These are phyloP conservation scores for Beta lomatogona DNA, from an alignment of 179 eudicot species.

Conservation along the genomic window DNA sequence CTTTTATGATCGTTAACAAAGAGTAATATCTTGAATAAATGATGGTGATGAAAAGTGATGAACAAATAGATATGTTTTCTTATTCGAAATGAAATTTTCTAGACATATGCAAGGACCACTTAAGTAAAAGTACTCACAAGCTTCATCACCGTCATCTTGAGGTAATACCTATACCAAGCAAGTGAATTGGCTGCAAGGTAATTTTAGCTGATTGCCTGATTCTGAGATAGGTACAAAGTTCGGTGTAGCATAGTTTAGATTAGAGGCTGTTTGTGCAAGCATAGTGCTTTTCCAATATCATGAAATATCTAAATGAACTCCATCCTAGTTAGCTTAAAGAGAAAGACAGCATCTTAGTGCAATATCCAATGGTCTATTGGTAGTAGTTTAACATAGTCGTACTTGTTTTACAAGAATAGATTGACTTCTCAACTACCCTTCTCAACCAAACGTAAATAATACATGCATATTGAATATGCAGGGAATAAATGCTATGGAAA, in stretches of 20 bases:
- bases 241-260: background rate
- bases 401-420: background rate
- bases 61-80: background rate
- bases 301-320: background rate
- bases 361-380: background rate
- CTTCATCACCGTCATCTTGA: background rate
- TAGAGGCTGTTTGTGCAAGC: background rate
- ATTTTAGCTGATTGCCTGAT: background rate
- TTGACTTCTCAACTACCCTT: background rate
- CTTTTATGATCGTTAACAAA: too few species aligned
- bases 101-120: background rate
- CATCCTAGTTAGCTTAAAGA: background rate
- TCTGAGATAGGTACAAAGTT: background rate
- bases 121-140: background rate
- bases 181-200: background rate
- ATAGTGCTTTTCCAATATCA: background rate
- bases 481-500: slow-evolving; percentile 94
- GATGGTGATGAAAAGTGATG: too few species aligned
- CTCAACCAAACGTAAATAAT: background rate
- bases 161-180: background rate
- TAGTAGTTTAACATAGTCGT: too few species aligned
- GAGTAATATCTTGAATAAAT: too few species aligned
- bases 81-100: background rate
- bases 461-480: slow-evolving; percentile 25
- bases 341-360: background rate